phyloP scores from a whole-genome alignment of 1,139 yeast species.

The Yamadazyma blattariae region DNA sequence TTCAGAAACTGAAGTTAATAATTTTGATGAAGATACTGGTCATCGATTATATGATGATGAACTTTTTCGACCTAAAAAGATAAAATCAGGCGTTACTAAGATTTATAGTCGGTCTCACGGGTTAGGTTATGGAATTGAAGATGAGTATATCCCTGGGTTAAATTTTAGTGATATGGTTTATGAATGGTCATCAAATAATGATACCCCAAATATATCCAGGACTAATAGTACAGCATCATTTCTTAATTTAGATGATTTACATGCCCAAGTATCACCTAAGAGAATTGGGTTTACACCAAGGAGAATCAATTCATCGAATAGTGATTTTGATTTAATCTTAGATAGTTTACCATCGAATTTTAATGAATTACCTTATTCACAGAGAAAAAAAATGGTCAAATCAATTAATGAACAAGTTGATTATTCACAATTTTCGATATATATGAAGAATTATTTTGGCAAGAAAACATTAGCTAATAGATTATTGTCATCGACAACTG shows the following conservation, averaged over 20 bases:
- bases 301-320: constrained; percentile 31
- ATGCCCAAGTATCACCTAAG: constrained; percentile 48
- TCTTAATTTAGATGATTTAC: constrained; percentile 42
- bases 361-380: constrained; percentile 64
- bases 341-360: constrained; percentile 59
- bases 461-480: constrained; percentile 44
- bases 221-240: constrained; percentile 30
- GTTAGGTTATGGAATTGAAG: constrained; percentile 52
- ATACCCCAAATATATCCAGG: constrained; percentile 16
- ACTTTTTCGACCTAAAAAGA: constrained; percentile 35
- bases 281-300: constrained; percentile 41
- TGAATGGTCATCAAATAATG: constrained; percentile 27
- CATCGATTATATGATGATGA: constrained; percentile 51
- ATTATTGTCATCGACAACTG: constrained; percentile 41
- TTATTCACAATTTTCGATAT: constrained; percentile 44
- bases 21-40: constrained; percentile 51
- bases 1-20: constrained; percentile 55
- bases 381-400: constrained; percentile 55
- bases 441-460: constrained; percentile 36
- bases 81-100: constrained; percentile 10
- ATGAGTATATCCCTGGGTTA: constrained; percentile 70
- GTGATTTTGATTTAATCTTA: constrained; percentile 32
- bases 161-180: constrained; percentile 46
- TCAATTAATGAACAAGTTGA: constrained; percentile 57
- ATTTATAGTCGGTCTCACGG: constrained; percentile 26